These are phyloP conservation scores for Solanum aculeatissimum DNA, from an alignment of 305 asterid genomes.

Conservation along the genomic window DNA sequence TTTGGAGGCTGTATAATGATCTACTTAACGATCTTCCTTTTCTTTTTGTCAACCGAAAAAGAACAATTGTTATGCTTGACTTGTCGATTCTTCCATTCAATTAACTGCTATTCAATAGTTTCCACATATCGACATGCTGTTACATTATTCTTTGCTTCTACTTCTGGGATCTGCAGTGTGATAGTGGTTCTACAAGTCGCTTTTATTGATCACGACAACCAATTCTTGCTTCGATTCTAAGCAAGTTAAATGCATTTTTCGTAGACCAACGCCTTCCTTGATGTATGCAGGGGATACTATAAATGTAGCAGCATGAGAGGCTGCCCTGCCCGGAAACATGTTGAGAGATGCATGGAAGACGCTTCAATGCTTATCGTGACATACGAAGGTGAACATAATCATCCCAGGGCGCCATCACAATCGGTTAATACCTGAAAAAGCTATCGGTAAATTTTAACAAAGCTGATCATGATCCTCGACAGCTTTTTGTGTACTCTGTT, in stretches of 20 bases:
- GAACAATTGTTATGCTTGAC: not conserved
- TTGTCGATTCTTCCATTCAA: not conserved
- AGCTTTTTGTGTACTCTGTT: not conserved
- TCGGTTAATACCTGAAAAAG: constrained; percentile 35
- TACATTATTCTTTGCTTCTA: not conserved
- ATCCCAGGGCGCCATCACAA: constrained; percentile 55
- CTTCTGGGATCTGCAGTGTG: not conserved
- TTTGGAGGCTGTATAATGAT: not conserved
- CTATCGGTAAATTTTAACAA: not conserved
- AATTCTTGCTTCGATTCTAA: not conserved
- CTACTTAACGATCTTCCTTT: not conserved
- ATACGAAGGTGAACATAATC: constrained; percentile 91
- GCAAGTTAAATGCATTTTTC: not conserved
- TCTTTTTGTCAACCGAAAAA: not conserved
- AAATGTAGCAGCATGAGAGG: constrained; percentile 96
- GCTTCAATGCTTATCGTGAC: constrained; percentile 86
- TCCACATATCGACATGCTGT: not conserved
- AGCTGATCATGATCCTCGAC: not conserved
- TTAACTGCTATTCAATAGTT: not conserved
- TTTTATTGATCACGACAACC: not conserved
- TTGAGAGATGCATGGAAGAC: constrained; percentile 81
- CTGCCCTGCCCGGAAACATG: constrained; percentile 89
- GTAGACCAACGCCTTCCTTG: not conserved
- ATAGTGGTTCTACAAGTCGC: not conserved
- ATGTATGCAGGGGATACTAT: constrained; percentile 67